These are phyloP conservation scores for Penicillium egyptiacum DNA, from an alignment of 495 filamentous ascomycete genomes.

Conservation along the genomic window DNA sequence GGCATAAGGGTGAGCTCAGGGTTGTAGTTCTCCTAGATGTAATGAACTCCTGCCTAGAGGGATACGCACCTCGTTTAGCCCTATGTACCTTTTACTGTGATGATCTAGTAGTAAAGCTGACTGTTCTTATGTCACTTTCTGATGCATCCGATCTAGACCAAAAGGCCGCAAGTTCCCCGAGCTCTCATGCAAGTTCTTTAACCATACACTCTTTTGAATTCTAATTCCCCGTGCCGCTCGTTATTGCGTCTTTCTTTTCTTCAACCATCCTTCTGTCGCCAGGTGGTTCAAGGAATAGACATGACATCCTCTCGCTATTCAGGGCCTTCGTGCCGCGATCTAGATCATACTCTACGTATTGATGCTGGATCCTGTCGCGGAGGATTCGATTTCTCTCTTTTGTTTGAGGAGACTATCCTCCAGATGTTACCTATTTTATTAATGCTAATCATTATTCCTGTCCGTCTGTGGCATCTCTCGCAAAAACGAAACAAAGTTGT, in stretches of 20 bases:
- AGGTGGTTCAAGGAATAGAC: conserved; percentile 29
- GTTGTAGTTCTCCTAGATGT: conserved; percentile 25
- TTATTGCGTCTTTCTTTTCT: conserved; percentile 15
- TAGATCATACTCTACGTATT: conserved; percentile 47
- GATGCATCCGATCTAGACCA: conserved; percentile 28
- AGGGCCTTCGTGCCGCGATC: conserved; percentile 31
- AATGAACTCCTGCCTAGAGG: conserved; percentile 29
- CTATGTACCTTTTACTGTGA: background rate
- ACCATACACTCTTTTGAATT: conserved; percentile 12
- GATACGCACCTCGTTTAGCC: conserved; percentile 14
- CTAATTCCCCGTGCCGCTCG: conserved; percentile 18
- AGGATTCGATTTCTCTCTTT: conserved; percentile 61
- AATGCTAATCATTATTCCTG: conserved; percentile 48
- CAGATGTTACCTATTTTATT: conserved; percentile 49
- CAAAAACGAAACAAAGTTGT: conserved; percentile 49
- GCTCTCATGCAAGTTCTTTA: conserved; percentile 17
- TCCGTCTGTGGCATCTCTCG: conserved; percentile 47
- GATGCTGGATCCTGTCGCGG: conserved; percentile 46
- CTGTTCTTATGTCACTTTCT: conserved; percentile 11
- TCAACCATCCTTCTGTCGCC: conserved; percentile 12
- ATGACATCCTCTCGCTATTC: conserved; percentile 31
- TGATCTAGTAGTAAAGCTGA: background rate
- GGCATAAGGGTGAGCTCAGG: conserved; percentile 19
- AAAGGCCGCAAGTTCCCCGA: conserved; percentile 12
- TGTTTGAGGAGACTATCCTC: conserved; percentile 59